Evolutionary conservation across 169 alveolate genomes (phyloP).

Genomic region (Plasmodium berghei): DNA sequence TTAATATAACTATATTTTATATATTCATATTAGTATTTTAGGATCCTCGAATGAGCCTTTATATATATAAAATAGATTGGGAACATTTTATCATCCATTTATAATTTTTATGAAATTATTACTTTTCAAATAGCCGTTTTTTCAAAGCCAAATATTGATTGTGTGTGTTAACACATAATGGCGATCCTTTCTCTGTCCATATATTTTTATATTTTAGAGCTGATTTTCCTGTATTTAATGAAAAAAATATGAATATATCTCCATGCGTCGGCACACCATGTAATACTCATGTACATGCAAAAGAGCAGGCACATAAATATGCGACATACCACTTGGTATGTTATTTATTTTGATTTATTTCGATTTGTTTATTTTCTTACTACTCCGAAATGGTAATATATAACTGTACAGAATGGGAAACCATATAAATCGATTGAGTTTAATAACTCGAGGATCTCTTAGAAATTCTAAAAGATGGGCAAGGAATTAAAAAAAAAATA

Average conservation of each 20-base stretch:
- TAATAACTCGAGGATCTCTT: conserved; percentile 79
- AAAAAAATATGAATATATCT: background rate
- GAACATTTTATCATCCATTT: too few relatives aligned
- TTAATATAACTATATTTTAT: background rate
- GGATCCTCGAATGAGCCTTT: too few relatives aligned
- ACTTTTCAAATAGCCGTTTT: conserved; percentile 49
- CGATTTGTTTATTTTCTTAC: conserved; percentile 16
- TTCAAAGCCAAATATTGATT: conserved; percentile 51
- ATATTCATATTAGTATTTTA: background rate
- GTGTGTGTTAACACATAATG: conserved; percentile 60
- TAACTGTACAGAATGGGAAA: conserved; percentile 65
- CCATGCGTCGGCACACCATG: background rate
- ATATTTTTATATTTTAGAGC: conserved; percentile 52
- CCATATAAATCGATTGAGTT: conserved; percentile 77
- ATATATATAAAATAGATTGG: too few relatives aligned
- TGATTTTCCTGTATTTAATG: conserved; percentile 22
- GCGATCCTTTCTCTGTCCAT: conserved; percentile 77
- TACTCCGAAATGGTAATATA: conserved; percentile 78
- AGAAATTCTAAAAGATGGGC: conserved; percentile 76
- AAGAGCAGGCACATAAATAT: too few relatives aligned
- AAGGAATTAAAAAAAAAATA: conserved; percentile 9
- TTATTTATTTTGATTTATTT: background rate
- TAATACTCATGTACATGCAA: background rate
- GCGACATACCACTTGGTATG: background rate
- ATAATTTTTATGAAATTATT: background rate